Conservation (phyloP, 306 rosid species). For the Alnus rubra region DNA sequence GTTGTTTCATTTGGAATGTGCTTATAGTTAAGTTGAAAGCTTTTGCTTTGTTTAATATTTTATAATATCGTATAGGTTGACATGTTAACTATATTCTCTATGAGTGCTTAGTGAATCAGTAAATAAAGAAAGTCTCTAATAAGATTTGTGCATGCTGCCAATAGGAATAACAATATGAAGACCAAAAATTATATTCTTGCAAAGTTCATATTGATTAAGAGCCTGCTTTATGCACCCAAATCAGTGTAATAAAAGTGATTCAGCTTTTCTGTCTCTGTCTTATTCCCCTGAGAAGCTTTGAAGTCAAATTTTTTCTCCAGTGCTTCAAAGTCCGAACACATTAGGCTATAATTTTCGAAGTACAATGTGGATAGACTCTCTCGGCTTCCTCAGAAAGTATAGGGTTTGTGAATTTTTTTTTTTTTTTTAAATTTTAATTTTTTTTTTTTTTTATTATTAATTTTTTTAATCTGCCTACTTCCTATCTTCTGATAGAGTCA, state of each 20-base stretch:
- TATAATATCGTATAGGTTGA: neutral
- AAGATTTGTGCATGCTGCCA: neutral
- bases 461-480: neutral
- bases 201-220: neutral
- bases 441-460: neutral
- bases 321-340: neutral
- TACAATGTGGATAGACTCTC: neutral
- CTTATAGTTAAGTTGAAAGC: neutral
- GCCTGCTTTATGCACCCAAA: neutral
- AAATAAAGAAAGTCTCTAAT: neutral
- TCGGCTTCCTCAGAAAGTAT: neutral
- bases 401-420: neutral
- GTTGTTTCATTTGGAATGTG: slow-evolving; percentile 14
- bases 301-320: neutral
- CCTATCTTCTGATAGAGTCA: neutral
- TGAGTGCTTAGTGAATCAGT: neutral
- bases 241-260: neutral
- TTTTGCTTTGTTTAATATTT: neutral
- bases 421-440: neutral
- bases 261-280: neutral
- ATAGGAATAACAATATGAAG: neutral
- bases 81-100: neutral
- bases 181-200: neutral
- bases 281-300: neutral
- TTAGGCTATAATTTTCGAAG: neutral